A percentile compares a stretch with the other conserved stretches of the same genome.
These are phyloP conservation scores for Salmacisia buchloeana DNA, from an alignment of 1,284 basidiomycete genomes.

Conservation along the genomic window DNA sequence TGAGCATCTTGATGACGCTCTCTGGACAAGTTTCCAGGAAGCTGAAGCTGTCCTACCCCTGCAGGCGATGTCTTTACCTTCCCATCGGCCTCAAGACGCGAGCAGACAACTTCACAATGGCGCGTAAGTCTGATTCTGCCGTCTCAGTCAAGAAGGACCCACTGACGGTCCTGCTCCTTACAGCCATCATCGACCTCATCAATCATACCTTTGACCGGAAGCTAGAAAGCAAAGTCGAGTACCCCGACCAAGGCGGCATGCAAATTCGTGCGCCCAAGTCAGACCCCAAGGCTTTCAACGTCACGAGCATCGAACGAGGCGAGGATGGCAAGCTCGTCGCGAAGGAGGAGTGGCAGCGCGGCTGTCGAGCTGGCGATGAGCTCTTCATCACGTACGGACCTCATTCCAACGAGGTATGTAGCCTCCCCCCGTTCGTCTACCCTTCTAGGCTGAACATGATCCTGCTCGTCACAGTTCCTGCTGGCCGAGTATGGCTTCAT, in stretches of 20 bases:
- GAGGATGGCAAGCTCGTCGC: background rate
- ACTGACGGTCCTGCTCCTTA: background rate
- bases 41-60: background rate
- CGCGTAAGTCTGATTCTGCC: background rate
- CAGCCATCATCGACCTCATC: slow-evolving; percentile 1
- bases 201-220: background rate
- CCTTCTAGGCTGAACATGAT: too few relatives aligned
- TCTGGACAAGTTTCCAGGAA: background rate
- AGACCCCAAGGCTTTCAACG: background rate
- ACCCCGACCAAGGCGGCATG: background rate
- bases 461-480: background rate
- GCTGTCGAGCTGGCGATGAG: slow-evolving; percentile 1
- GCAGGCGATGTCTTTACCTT: background rate
- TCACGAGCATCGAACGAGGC: background rate
- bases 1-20: background rate
- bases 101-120: slow-evolving; percentile 3
- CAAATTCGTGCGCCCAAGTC: background rate
- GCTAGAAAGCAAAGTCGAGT: slow-evolving; percentile 1
- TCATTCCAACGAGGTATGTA: slow-evolving; percentile 6
- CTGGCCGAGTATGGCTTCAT: slow-evolving; percentile 1
- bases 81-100: slow-evolving; percentile 5
- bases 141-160: background rate
- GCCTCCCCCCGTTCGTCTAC: background rate
- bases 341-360: background rate
- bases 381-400: slow-evolving; percentile 4